Conservation (phyloP, 129 eudicot species). For the Heracleum sosnowskyi region DNA sequence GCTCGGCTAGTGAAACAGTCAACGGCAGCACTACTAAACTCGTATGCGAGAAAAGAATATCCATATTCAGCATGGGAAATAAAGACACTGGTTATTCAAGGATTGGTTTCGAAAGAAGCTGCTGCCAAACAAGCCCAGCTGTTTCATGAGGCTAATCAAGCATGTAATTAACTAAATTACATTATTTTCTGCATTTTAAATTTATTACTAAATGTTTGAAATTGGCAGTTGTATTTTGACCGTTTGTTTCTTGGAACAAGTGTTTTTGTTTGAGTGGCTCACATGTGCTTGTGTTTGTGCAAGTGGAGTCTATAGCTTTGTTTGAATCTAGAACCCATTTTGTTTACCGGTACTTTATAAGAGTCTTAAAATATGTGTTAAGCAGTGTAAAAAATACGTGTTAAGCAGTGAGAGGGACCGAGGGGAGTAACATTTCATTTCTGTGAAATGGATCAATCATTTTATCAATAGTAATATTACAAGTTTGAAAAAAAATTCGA, state of each 20-base stretch:
- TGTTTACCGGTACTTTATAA: no score
- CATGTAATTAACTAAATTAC: slow-evolving; percentile 35
- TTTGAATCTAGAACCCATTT: slow-evolving; percentile 1
- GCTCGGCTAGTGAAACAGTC: slow-evolving; percentile 62
- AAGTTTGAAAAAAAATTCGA: no score
- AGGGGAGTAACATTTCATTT: no score
- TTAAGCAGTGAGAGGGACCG: no score
- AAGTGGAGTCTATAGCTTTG: not conserved
- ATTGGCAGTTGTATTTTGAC: not conserved
- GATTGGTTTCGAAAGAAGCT: slow-evolving; percentile 51
- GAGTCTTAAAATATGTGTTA: no score
- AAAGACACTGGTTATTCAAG: slow-evolving; percentile 59
- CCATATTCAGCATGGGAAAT: slow-evolving; percentile 87
- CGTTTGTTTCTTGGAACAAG: not conserved
- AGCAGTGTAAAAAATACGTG: no score
- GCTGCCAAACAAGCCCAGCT: slow-evolving; percentile 54
- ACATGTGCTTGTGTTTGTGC: not conserved
- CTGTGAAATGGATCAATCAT: no score
- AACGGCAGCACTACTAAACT: slow-evolving; percentile 78
- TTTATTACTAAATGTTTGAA: not conserved
- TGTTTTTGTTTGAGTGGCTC: not conserved
- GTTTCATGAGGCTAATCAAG: slow-evolving; percentile 60
- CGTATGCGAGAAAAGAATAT: slow-evolving; percentile 58
- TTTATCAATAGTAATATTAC: no score
- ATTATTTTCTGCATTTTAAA: not conserved